phyloP scores from a whole-genome alignment of 805 yeast genomes.

The Schwanniomyces pseudopolymorphus region DNA sequence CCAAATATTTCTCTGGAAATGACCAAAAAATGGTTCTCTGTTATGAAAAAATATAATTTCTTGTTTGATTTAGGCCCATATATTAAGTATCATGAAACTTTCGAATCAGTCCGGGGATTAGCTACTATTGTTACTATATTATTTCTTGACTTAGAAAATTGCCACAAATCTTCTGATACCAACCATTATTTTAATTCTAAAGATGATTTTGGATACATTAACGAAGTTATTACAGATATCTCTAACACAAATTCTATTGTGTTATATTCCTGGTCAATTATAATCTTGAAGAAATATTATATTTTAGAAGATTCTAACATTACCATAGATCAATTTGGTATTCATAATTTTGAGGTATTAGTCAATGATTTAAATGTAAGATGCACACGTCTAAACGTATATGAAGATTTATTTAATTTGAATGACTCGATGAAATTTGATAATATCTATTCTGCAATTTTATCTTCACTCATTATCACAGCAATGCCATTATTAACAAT shows the following conservation, averaged over 20 bases:
- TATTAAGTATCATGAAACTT: slow-evolving; percentile 24
- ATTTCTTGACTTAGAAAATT: slow-evolving; percentile 56
- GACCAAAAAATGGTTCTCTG: slow-evolving; percentile 54
- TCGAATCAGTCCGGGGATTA: slow-evolving; percentile 43
- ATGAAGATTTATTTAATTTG: slow-evolving; percentile 40
- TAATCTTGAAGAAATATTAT: slow-evolving; percentile 52
- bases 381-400: slow-evolving; percentile 44
- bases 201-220: slow-evolving; percentile 36
- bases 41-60: slow-evolving; percentile 40
- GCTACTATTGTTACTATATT: slow-evolving; percentile 50
- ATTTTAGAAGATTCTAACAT: slow-evolving; percentile 36
- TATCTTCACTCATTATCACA: slow-evolving; percentile 44
- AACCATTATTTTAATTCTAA: slow-evolving; percentile 33
- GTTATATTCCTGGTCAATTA: slow-evolving; percentile 66
- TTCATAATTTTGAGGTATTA: slow-evolving; percentile 20
- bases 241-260: slow-evolving; percentile 47
- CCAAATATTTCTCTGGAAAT: slow-evolving; percentile 28
- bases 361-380: slow-evolving; percentile 38
- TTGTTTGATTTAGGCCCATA: slow-evolving; percentile 23
- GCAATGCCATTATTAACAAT: slow-evolving; percentile 51
- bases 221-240: slow-evolving; percentile 35
- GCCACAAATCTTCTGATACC: slow-evolving; percentile 33
- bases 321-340: slow-evolving; percentile 9
- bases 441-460: slow-evolving; percentile 48
- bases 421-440: slow-evolving; percentile 49